Evolutionary conservation across 2,329 filamentous ascomycete genomes (phyloP), one percentile per base, ranked within the genome.

Genomic region (Alternaria ventricosa): DNA sequence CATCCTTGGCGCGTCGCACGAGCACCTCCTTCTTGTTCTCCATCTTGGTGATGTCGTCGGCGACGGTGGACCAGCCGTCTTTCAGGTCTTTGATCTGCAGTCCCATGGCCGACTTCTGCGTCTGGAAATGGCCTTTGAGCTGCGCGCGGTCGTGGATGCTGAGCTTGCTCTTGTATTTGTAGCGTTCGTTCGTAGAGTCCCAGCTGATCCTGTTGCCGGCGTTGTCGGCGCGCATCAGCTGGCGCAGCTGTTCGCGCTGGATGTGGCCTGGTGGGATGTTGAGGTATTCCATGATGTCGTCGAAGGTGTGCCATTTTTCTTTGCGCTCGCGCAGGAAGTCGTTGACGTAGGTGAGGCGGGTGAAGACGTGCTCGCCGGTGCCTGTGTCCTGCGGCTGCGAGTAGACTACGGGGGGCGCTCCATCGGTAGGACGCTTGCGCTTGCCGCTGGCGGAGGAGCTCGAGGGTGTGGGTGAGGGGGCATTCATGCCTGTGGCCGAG

Each of bases 11-110:
- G 65, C 94, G 89, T 22, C 93, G 92, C 6, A 97, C 93, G 36
- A 98, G 86, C 49, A 98, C 86, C 79, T 91, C 90, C 75, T 94
- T 90, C 77, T 92, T 88, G 44, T 82, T 82, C 83, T 97, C 95
- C 55, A 99, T 86, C 70, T 88, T 85, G 66, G 91, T 87, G 77
- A 99, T 91, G 10, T 91, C 87, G 20, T 90, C 87, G 64, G 94
- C 89, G 75, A 93, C 96, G 72, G 91, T 90, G 23, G 91, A 89
- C 96, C 96, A 99, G 67, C 96, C 96, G 78, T 99, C 96, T 81
- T 97, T 97, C 65, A 99, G 87, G 73, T 97, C 94, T 79, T 93
- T 94, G 66, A 98, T 93, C 41, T 86, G 87, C 58, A 98, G 88
- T 12, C 93, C 93, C 68, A 91, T 89, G 2, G 93, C 92, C 63